Evolutionary conservation across 352 stramenopile species (phyloP).

Genomic region (Phytophthora citrophthora): DNA sequence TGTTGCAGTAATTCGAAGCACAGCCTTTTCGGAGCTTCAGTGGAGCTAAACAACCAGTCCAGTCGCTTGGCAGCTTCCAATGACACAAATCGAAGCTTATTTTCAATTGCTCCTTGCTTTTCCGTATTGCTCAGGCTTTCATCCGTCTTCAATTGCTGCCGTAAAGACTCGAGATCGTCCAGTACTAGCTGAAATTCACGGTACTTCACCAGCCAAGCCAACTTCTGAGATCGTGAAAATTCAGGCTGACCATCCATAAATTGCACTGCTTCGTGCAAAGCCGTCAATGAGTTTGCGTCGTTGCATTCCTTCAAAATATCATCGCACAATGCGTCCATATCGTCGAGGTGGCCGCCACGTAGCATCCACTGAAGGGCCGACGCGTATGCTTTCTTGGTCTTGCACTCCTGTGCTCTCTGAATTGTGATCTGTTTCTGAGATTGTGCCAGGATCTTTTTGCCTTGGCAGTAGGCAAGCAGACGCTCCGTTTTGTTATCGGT

Average conservation of each 20-base stretch:
- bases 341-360: conserved; percentile 60
- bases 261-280: conserved; percentile 72
- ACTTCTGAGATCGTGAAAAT: conserved; percentile 50
- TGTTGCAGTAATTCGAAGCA: conserved; percentile 50
- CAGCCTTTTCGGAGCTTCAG: conserved; percentile 50
- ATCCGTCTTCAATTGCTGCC: conserved; percentile 30
- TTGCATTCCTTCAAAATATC: conserved; percentile 59
- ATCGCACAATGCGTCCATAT: conserved; percentile 65
- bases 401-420: conserved; percentile 51
- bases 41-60: conserved; percentile 52
- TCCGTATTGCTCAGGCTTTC: conserved; percentile 24
- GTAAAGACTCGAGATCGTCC: conserved; percentile 62
- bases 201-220: conserved; percentile 73
- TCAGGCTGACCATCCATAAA: conserved; percentile 63
- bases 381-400: conserved; percentile 44
- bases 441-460: conserved; percentile 46
- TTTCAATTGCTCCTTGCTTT: conserved; percentile 37
- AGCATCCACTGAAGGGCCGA: conserved; percentile 73
- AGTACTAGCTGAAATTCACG: conserved; percentile 74
- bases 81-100: conserved; percentile 63
- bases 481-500: conserved; percentile 70
- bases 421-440: conserved; percentile 45
- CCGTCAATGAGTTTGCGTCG: conserved; percentile 37
- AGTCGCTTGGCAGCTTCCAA: conserved; percentile 70
- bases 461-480: conserved; percentile 60